Conservation (phyloP, 257 asterid genomes). For the Solanum paucissectum region DNA sequence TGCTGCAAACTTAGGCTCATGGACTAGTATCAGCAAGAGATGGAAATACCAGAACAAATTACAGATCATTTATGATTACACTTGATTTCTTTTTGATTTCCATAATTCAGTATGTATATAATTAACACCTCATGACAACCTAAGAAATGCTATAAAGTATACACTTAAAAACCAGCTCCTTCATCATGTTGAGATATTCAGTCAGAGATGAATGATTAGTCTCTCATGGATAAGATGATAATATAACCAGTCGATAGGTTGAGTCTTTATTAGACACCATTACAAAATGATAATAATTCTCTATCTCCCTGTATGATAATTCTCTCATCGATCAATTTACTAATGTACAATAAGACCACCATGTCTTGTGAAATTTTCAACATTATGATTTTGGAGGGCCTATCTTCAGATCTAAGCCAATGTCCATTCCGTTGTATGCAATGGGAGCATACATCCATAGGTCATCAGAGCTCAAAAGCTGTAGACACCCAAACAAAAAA, state of each 20-base stretch:
- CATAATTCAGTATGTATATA: neutral
- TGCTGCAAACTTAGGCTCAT: neutral
- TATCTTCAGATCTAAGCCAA: constrained; percentile 39
- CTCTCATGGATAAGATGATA: neutral
- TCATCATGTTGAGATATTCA: neutral
- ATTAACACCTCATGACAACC: neutral
- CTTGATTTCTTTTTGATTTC: neutral
- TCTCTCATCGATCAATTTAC: neutral
- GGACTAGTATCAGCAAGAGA: neutral
- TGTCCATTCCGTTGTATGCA: constrained; percentile 74
- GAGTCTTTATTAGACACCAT: neutral
- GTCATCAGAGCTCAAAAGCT: constrained; percentile 80
- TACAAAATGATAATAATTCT: neutral
- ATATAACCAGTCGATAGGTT: neutral
- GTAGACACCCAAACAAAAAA: constrained; percentile 5
- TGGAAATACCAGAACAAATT: neutral
- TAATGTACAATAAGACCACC: neutral
- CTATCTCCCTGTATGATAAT: neutral
- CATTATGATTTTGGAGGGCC: neutral
- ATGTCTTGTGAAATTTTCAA: neutral
- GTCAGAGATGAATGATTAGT: neutral
- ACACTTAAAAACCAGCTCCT: neutral
- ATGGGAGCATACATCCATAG: constrained; percentile 90
- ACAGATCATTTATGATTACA: too few relatives aligned
- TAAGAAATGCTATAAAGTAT: neutral